These are phyloP conservation scores for Harrya chromipes DNA, from an alignment of 768 basidiomycete genomes.

Conservation along the genomic window DNA sequence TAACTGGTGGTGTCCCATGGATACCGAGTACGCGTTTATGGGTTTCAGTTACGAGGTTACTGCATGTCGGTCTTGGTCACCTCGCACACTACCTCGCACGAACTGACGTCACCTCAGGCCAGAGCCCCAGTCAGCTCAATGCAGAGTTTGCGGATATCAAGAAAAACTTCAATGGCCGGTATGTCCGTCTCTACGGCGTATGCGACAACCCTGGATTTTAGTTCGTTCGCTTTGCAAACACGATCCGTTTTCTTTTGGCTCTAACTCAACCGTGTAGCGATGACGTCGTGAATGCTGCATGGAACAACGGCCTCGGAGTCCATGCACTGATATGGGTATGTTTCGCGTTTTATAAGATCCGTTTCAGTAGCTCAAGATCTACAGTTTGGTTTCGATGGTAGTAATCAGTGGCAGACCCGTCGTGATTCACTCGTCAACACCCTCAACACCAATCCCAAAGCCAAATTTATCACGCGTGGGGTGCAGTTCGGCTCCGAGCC, in stretches of 20 bases:
- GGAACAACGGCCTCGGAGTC: conserved; percentile 64
- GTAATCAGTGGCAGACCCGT: conserved; percentile 49
- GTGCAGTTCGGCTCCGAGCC: conserved; percentile 75
- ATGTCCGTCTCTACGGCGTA: conserved; percentile 50
- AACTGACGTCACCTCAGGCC: conserved; percentile 41
- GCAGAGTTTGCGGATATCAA: conserved; percentile 61
- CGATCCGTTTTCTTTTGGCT: conserved; percentile 14
- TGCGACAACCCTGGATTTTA: conserved; percentile 42
- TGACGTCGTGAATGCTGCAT: conserved; percentile 65
- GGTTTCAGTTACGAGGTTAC: conserved; percentile 77
- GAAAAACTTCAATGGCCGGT: conserved; percentile 57
- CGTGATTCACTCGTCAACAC: conserved; percentile 49
- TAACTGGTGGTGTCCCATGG: conserved; percentile 63
- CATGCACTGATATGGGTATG: conserved; percentile 73
- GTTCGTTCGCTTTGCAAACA: conserved; percentile 15
- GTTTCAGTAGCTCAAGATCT: background rate
- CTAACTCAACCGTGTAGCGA: conserved; percentile 34
- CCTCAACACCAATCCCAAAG: conserved; percentile 58
- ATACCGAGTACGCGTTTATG: conserved; percentile 70
- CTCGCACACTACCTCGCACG: background rate
- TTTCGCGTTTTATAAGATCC: background rate
- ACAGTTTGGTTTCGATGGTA: conserved; percentile 39
- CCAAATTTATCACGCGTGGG: conserved; percentile 60
- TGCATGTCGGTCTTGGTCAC: conserved; percentile 42
- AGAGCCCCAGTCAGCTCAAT: conserved; percentile 47